Evolutionary conservation across 2,329 filamentous ascomycete species (phyloP).

Genomic region (Coleophoma cylindrospora): DNA sequence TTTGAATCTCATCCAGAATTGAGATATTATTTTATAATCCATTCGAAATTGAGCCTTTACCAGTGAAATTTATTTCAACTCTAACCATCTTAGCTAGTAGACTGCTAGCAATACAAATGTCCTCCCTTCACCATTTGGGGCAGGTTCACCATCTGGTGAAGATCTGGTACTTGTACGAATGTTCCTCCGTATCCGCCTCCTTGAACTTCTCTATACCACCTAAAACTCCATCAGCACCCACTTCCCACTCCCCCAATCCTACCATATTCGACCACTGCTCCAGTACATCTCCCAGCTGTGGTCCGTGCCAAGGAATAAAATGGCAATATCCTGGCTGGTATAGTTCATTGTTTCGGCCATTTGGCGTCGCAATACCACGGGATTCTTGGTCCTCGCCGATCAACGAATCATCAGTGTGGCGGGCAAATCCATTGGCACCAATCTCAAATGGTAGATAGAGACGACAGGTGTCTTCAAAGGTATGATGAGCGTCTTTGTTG

Average conservation of each 20-base stretch:
- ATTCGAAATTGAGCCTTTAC: background rate
- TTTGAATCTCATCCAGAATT: no score
- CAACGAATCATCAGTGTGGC: constrained; percentile 6
- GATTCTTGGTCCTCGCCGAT: constrained; percentile 4
- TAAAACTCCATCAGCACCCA: constrained; percentile 19
- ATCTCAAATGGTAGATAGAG: constrained; percentile 5
- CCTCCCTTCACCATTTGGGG: background rate
- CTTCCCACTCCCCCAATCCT: constrained; percentile 20
- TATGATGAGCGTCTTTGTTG: background rate
- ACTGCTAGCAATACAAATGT: no score
- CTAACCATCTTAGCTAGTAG: no score
- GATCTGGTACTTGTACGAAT: constrained; percentile 15
- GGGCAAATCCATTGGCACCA: constrained; percentile 3
- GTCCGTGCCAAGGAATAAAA: constrained; percentile 10
- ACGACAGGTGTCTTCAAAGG: constrained; percentile 8
- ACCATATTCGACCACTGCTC: constrained; percentile 20
- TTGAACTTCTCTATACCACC: constrained; percentile 25
- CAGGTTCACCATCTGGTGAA: background rate
- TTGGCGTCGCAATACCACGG: background rate
- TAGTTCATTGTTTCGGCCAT: constrained; percentile 6
- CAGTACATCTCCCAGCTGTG: constrained; percentile 21
- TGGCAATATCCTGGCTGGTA: constrained; percentile 14
- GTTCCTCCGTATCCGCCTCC: constrained; percentile 23
- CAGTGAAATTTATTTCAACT: background rate
- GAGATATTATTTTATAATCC: background rate